Percentiles rank a stretch among this genome's conserved stretches.
Conservation (phyloP, 2,329 filamentous ascomycete genomes). For the Cercospora brassicicola region DNA sequence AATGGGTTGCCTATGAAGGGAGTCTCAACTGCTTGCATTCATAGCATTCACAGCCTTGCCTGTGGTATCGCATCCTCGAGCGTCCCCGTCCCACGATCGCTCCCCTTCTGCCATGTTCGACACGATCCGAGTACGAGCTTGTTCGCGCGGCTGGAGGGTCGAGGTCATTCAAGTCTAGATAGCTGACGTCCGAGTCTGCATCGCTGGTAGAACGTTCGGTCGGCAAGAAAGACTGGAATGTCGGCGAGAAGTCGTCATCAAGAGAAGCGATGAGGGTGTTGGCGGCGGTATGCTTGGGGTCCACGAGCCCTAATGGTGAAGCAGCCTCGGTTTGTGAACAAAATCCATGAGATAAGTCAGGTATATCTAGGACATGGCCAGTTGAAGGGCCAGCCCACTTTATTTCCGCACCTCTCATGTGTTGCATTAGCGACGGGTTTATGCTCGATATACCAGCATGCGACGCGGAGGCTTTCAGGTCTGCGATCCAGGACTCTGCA, state of each 20-base stretch:
- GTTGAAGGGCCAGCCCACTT: background rate
- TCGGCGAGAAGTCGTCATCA: conserved; percentile 10
- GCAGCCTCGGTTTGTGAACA: background rate
- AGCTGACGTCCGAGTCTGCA: conserved; percentile 2
- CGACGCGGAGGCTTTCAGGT: conserved; percentile 9
- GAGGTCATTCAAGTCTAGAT: background rate
- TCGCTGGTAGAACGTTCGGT: background rate
- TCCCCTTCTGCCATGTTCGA: background rate
- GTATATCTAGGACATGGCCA: background rate
- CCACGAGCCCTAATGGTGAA: background rate
- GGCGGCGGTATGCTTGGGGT: background rate
- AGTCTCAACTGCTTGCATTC: background rate
- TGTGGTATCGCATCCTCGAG: background rate
- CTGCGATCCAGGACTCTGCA: background rate
- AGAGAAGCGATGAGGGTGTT: conserved; percentile 13
- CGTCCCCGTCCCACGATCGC: background rate
- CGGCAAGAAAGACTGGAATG: background rate
- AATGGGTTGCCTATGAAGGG: background rate
- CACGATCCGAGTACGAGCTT: background rate
- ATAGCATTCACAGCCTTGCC: background rate
- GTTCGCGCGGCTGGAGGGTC: background rate
- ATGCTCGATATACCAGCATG: conserved; percentile 6
- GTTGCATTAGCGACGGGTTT: conserved; percentile 1
- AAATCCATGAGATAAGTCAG: background rate
- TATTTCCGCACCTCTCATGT: background rate